phyloP scores from a whole-genome alignment of 306 rosid species.

The Gillenia trifoliata region DNA sequence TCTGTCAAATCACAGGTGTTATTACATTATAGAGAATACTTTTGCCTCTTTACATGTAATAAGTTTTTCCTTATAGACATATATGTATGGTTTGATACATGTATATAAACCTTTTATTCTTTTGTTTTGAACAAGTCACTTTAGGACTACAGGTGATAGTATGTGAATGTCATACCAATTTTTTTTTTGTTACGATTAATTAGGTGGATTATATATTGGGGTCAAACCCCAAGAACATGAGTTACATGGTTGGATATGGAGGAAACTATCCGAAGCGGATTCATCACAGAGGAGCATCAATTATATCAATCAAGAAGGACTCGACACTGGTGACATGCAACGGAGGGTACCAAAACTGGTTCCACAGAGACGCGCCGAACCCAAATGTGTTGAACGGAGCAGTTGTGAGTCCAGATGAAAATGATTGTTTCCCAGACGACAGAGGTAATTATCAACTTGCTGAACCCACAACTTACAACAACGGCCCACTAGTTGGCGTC shows the following conservation, averaged over 20 bases:
- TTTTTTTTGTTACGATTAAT: not conserved
- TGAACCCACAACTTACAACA: slow-evolving; percentile 39
- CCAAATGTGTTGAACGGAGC: slow-evolving; percentile 48
- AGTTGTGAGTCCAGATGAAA: slow-evolving; percentile 27
- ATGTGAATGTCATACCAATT: not conserved
- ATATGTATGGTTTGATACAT: too few species aligned
- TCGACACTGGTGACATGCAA: slow-evolving; percentile 22
- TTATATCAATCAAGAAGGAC: slow-evolving; percentile 28
- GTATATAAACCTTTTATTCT: too few species aligned
- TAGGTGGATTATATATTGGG: slow-evolving; percentile 50
- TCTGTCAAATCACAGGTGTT: slow-evolving; percentile 38
- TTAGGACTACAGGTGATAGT: too few species aligned
- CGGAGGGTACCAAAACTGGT: slow-evolving; percentile 30
- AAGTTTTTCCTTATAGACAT: too few species aligned
- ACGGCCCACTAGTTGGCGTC: slow-evolving; percentile 54
- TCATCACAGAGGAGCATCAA: slow-evolving; percentile 57
- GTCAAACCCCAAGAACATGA: slow-evolving; percentile 27
- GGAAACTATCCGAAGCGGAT: slow-evolving; percentile 21
- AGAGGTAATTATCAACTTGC: slow-evolving; percentile 30
- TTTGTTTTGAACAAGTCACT: too few species aligned
- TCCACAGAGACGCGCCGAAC: slow-evolving; percentile 21
- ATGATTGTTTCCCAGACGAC: slow-evolving; percentile 26
- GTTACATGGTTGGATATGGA: slow-evolving; percentile 59
- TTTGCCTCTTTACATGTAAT: too few species aligned
- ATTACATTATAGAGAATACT: not conserved